Percentiles rank a stretch among this genome's conserved stretches.
phyloP scores from a whole-genome alignment of 2,329 filamentous ascomycete genomes.

The Penicillium paneum region DNA sequence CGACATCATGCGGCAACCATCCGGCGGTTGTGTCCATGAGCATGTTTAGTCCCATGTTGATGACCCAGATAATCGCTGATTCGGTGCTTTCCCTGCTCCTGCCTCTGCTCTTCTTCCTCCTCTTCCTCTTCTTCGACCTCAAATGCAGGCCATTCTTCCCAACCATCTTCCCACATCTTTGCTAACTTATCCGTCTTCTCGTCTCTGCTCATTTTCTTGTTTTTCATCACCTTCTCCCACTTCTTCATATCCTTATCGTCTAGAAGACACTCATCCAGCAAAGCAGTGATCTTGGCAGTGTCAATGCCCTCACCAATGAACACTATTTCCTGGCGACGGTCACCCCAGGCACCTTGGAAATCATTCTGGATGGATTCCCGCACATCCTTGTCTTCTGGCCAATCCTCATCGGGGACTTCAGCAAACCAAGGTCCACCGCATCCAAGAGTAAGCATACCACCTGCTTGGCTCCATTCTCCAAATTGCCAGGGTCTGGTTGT shows the following conservation, averaged over 20 bases:
- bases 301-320: constrained; percentile 69
- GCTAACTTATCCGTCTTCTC: constrained; percentile 49
- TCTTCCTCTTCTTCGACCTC: constrained; percentile 38
- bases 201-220: constrained; percentile 34
- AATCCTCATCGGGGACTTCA: constrained; percentile 53
- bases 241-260: constrained; percentile 57
- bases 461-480: constrained; percentile 47
- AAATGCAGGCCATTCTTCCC: constrained; percentile 55
- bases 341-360: constrained; percentile 59
- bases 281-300: constrained; percentile 47
- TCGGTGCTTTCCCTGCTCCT: constrained; percentile 28
- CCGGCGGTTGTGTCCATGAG: constrained; percentile 16
- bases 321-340: constrained; percentile 68
- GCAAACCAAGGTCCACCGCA: constrained; percentile 55
- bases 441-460: constrained; percentile 44
- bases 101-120: constrained; percentile 24
- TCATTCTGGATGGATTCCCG: constrained; percentile 49
- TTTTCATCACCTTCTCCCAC: constrained; percentile 55
- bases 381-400: constrained; percentile 51
- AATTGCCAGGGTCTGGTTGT: constrained; percentile 42
- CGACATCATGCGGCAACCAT: neutral
- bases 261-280: constrained; percentile 61
- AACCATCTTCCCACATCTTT: constrained; percentile 58
- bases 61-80: constrained; percentile 31
- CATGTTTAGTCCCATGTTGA: constrained; percentile 15